Evolutionary conservation across 2,329 filamentous ascomycete genomes (phyloP).

Genomic region (Aspergillus latus): DNA sequence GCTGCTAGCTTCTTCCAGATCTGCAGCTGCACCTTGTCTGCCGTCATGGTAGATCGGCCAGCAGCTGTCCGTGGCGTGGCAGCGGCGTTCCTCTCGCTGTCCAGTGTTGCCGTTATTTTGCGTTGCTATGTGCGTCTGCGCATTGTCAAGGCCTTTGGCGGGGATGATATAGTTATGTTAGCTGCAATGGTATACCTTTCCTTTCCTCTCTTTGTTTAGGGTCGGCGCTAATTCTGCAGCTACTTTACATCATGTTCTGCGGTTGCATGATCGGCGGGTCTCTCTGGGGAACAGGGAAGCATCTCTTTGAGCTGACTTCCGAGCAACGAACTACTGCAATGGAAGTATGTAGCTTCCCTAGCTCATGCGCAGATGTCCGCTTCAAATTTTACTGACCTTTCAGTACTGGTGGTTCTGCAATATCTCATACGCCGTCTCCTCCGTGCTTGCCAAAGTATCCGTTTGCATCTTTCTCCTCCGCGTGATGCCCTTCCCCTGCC

Average conservation of each 20-base stretch:
- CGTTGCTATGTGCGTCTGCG: slow-evolving; percentile 44
- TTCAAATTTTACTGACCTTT: not conserved
- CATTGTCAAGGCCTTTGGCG: slow-evolving; percentile 41
- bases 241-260: slow-evolving; percentile 24
- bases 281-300: slow-evolving; percentile 25
- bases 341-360: slow-evolving; percentile 11
- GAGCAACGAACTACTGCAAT: slow-evolving; percentile 19
- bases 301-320: slow-evolving; percentile 15
- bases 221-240: slow-evolving; percentile 12
- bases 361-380: not conserved
- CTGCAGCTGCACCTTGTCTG: not conserved
- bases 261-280: slow-evolving; percentile 23
- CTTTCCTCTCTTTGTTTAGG: not conserved
- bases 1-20: not conserved
- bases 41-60: slow-evolving; percentile 13
- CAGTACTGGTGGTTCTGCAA: slow-evolving; percentile 52
- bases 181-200: slow-evolving; percentile 27
- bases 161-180: slow-evolving; percentile 37
- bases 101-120: slow-evolving; percentile 38
- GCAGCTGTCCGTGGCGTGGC: slow-evolving; percentile 24
- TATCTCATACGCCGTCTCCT: slow-evolving; percentile 48
- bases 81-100: slow-evolving; percentile 42
- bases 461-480: slow-evolving; percentile 52
- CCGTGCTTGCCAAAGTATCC: slow-evolving; percentile 48
- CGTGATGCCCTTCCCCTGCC: slow-evolving; percentile 43